Conservation (phyloP, 2,329 filamentous ascomycete species). For the Lachnellula cervina region DNA sequence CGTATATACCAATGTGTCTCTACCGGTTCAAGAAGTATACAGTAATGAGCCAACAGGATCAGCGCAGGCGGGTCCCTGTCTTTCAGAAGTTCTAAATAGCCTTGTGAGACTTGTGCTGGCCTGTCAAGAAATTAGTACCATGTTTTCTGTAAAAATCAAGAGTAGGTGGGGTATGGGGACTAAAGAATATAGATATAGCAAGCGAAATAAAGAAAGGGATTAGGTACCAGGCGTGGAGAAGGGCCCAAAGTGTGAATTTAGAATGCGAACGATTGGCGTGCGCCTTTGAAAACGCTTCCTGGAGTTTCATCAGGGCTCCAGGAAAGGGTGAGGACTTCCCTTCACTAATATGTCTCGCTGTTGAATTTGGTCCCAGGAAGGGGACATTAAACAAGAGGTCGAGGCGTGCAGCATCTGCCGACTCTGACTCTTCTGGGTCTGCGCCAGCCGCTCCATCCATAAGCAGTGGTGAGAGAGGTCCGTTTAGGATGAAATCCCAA, state of each 20-base stretch:
- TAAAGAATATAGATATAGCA: not conserved
- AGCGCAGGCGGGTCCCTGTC: conserved; percentile 32
- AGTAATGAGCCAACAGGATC: conserved; percentile 36
- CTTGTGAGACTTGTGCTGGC: conserved; percentile 33
- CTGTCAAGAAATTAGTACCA: conserved; percentile 5
- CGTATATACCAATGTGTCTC: conserved; percentile 36
- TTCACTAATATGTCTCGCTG: not conserved
- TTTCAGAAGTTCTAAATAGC: conserved; percentile 31
- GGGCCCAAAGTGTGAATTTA: conserved; percentile 27
- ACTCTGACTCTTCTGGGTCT: conserved; percentile 1
- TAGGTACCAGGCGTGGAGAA: conserved; percentile 7
- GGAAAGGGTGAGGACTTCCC: not conserved
- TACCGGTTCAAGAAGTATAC: conserved; percentile 31
- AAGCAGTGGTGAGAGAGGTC: conserved; percentile 8
- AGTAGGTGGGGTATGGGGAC: not conserved
- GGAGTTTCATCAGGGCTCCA: conserved; percentile 1
- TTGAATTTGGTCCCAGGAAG: not conserved
- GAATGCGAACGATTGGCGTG: conserved; percentile 33
- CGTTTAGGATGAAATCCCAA: conserved; percentile 9
- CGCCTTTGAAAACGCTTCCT: conserved; percentile 8
- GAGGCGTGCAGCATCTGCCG: not conserved
- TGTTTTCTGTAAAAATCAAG: conserved; percentile 20
- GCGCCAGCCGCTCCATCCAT: not conserved
- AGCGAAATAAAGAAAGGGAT: too few relatives aligned
- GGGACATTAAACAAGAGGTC: not conserved